Evolutionary conservation across 2,329 filamentous ascomycete species (phyloP), one percentile per base, ranked within the genome.

Genomic region (Beauveria australis): DNA sequence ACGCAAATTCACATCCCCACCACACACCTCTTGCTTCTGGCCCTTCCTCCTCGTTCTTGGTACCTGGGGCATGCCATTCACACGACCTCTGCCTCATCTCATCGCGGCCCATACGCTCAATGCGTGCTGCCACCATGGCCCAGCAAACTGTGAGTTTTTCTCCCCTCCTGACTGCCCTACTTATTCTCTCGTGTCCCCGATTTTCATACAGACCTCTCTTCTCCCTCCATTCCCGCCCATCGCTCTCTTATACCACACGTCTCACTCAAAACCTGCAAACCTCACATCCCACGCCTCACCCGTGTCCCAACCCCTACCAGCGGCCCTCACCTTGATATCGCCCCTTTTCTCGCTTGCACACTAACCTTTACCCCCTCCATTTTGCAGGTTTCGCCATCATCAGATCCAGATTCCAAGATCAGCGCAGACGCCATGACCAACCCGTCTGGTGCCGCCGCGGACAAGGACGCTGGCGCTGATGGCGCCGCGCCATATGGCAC

Each of bases 401-500:
- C 70, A 62, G 72, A 74, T 60, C 64, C 69, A 62, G 72, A 73
- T 61, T 68, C 67, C 61, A 70, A 72, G 62, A 62, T 70, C 58
- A 64, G 67, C 64, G 67, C 71, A 59, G 70, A 73, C 67, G 62
- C 77, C 63, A 79, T 81, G 77, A 78, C 74, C 59, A 79, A 79
- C 66, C 76, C 80, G 62, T 75, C 76, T 61, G 76, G 74, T 62
- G 77, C 78, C 60, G 49, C 37, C 48, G 71, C 75, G 53, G 70
- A 75, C 61, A 84, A 81, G 70, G 82, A 84, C 63, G 73, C 71
- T 65, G 75, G 76, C 65, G 71, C 76, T 66, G 81, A 82, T 65
- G 77, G 71, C 61, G 78, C 88, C 55, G 86, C 85, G 67, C 87
- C 86, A 53, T 97, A 99, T 75, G 93, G 93, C 70, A 99, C 94